Base-by-base conservation (phyloP, 2,329 filamentous ascomycete genomes). In the Beauveria medogensis region DNA sequence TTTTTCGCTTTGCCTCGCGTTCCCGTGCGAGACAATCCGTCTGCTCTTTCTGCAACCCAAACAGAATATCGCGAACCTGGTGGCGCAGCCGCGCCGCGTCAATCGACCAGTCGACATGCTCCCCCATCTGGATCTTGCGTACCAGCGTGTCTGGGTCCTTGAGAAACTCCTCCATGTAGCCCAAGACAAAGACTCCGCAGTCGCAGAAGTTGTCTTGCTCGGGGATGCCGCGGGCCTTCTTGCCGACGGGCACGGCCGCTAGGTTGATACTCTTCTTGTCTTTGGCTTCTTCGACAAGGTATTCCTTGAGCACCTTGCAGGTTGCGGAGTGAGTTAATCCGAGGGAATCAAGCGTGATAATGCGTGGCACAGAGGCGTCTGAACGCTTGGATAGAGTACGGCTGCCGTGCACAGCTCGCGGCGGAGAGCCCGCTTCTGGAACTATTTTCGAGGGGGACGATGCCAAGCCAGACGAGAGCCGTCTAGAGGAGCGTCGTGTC, bases 301-400 rank as follows among this genome's bases (percentile, higher is more conserved):
- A 97, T 28, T 90, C 82, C 68, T 88, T 92, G 34, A 99, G 77
- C 41, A 82, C 80, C 52, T 73, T 81, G 64, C 88, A 84, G 6
- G 91, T 89, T 1, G 78, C 75, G 1, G 82, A 78, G 66, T 92
- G 91, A 0, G 77, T 51, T 5, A 73, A 68, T n/a, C 86, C 87
- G 1, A 97, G 79, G 0, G 94, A 97, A 72, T 99, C 94, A 28
- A 97, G 82, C 0, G 91, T 91, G 64, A 97, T 86, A 64, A 97
- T 92, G 41, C 84, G 82, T 1, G 91, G 85, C 55, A 85, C 79
- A 9, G 75, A 75, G 1, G 77, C 74, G 58, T 83, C 77, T 61
- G 65, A 59, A 56, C 66, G 70, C 26, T 67, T 68, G 16, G 60
- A 37, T 4, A 64, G 62, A 3, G 64, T 64, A 6, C 68, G 61